Base-by-base conservation (phyloP, 306 rosid genomes). In the Potentilla sterilis region DNA sequence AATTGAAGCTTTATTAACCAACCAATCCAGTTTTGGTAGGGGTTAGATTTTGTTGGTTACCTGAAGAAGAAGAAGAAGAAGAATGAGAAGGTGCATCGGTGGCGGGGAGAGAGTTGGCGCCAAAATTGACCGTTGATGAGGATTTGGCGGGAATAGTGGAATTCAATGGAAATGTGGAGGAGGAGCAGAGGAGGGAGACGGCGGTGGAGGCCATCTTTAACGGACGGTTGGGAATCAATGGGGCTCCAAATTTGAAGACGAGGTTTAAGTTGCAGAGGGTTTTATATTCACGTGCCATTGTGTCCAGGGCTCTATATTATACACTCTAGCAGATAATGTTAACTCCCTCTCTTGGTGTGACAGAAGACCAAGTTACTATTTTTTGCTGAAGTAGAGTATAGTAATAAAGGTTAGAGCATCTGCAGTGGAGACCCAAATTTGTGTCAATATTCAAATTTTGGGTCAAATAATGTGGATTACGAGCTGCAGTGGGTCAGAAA, bases 121-220 rank as follows among this genome's bases (percentile, higher is more conserved):
- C 74, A 70, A 82, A 81, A 6, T 14, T 77, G 80, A 78, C 68
- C 13, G 89, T 43, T 70, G 93, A 43, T 52, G 64, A 42, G 54
- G 76, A 69, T 76, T 75, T 80, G 88, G 92, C 89, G 85, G 91
- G 89, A 84, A 70, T 70, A 11, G 67, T 35, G 54, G 57, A 49
- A 77, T 49, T 57, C 63, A 65, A 69, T 16, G 43, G 52, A 84
- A 43, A 65, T 49, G 51, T 35, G 47, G 44, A 77, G 22, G 69
- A 34, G 66, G 66, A 32, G 66, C 66, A 32, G 66, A 59, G 66
- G 18, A 28, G 66, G 66, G 66, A 28, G n/a, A 61, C 41, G n/a
- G 19, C 40, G 41, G 67, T 32, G 67, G 67, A 61, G 67, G 66
- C 40, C 66, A 59, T 59, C 40, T 12, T 59, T 32, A 24, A 59